Evolutionary conservation across 2,329 filamentous ascomycete species (phyloP).

Genomic region (Emericellopsis atlantica): DNA sequence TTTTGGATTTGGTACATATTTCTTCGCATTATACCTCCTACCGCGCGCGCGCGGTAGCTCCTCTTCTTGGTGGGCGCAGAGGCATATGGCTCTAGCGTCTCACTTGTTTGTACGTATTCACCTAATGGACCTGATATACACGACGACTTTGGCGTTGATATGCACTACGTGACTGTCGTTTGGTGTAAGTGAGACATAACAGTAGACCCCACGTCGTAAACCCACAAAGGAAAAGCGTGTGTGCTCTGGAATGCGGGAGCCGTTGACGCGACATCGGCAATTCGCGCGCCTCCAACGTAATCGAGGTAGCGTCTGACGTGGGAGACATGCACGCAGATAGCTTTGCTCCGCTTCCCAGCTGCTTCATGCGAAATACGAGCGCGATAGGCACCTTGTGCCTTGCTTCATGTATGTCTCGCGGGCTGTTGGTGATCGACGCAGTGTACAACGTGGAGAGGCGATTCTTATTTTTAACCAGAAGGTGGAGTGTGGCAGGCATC

Average conservation of each 20-base stretch:
- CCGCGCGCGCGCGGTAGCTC: conserved; percentile 1
- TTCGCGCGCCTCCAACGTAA: background rate
- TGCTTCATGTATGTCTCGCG: too few species aligned
- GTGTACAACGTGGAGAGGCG: too few species aligned
- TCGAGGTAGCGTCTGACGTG: background rate
- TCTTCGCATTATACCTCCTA: conserved; percentile 3
- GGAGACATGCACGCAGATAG: too few species aligned
- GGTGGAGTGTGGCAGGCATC: too few species aligned
- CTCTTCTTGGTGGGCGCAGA: conserved; percentile 1
- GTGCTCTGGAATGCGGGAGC: background rate
- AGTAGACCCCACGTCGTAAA: background rate
- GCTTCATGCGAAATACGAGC: too few species aligned
- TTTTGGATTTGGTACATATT: conserved; percentile 4
- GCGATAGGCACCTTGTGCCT: too few species aligned
- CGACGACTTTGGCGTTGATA: conserved; percentile 9
- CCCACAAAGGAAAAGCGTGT: background rate
- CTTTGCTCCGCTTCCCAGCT: too few species aligned
- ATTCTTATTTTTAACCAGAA: too few species aligned
- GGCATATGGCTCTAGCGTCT: background rate
- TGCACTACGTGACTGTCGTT: too few species aligned
- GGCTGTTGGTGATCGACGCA: too few species aligned
- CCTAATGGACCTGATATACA: conserved; percentile 20
- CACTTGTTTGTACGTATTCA: conserved; percentile 8
- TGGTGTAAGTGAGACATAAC: background rate
- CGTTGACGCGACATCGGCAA: background rate